Evolutionary conservation across 805 yeast species (phyloP).

Genomic region (Wickerhamiella domercqiae): DNA sequence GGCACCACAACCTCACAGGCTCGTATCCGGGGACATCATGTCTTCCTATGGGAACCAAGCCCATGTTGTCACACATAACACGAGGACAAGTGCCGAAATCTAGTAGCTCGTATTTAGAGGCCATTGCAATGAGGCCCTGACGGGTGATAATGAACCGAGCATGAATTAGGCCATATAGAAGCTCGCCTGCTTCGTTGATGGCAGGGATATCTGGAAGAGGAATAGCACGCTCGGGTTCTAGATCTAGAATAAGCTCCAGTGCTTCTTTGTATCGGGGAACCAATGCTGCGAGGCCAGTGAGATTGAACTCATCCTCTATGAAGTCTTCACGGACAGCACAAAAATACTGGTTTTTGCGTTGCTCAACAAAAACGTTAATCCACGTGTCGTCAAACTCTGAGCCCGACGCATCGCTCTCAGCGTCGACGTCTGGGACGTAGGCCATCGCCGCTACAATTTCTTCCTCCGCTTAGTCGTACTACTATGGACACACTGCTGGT

Average conservation of each 20-base stretch:
- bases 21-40: constrained; percentile 84
- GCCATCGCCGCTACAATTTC: too few species aligned
- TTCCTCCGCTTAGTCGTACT: too few species aligned
- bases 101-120: constrained; percentile 79
- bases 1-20: constrained; percentile 85
- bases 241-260: constrained; percentile 73
- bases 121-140: constrained; percentile 71
- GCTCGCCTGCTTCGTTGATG: constrained; percentile 80
- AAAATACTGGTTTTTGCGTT: constrained; percentile 76
- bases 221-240: constrained; percentile 43
- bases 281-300: constrained; percentile 71
- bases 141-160: constrained; percentile 81
- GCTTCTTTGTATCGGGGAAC: constrained; percentile 91
- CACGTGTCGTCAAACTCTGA: constrained; percentile 26
- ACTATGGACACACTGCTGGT: too few species aligned
- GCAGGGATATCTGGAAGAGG: constrained; percentile 56
- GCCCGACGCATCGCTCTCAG: too few species aligned
- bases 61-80: constrained; percentile 77
- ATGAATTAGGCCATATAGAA: constrained; percentile 84
- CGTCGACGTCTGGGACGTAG: too few species aligned
- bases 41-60: constrained; percentile 79
- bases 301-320: constrained; percentile 90
- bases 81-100: constrained; percentile 90
- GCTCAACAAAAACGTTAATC: constrained; percentile 66
- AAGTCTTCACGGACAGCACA: constrained; percentile 86